A percentile compares a stretch with the other conserved stretches of the same genome.
phyloP scores from a whole-genome alignment of 768 basidiomycete species.

The Mycena filopes region DNA sequence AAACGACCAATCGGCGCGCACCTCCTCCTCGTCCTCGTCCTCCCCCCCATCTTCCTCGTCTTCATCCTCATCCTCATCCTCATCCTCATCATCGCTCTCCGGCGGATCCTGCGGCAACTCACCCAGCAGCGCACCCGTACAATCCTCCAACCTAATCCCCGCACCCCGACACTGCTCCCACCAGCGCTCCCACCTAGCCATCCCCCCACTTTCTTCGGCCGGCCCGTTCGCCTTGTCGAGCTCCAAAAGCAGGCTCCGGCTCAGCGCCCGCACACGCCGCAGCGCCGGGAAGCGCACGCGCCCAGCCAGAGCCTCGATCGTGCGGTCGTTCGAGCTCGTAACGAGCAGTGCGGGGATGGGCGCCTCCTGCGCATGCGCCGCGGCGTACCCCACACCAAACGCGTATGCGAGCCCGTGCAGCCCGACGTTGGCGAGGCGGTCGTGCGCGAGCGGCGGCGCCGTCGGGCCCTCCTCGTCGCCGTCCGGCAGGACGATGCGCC shows the following conservation, averaged over 20 bases:
- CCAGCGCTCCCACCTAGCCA: constrained; percentile 77
- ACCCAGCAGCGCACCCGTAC: constrained; percentile 74
- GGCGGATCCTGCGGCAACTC: constrained; percentile 51
- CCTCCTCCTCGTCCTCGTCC: constrained; percentile 44
- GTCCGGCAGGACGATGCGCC: constrained; percentile 57
- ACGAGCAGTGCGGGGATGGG: constrained; percentile 57
- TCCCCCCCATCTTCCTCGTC: constrained; percentile 46
- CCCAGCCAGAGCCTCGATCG: constrained; percentile 62
- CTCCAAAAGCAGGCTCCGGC: constrained; percentile 61
- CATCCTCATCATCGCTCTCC: constrained; percentile 45
- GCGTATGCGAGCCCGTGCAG: constrained; percentile 76
- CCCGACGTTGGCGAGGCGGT: constrained; percentile 68
- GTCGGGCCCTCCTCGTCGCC: constrained; percentile 45
- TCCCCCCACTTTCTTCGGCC: constrained; percentile 50
- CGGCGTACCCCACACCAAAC: constrained; percentile 71
- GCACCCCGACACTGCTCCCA: constrained; percentile 61
- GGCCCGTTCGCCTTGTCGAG: constrained; percentile 67
- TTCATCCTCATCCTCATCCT: constrained; percentile 43
- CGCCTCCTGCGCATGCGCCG: constrained; percentile 54
- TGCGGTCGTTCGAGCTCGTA: constrained; percentile 72
- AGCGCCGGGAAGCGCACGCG: constrained; percentile 70
- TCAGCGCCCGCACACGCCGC: constrained; percentile 68
- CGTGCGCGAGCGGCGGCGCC: constrained; percentile 64
- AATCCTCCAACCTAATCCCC: constrained; percentile 77
- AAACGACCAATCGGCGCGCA: constrained; percentile 40